A percentile compares a stretch with the other conserved stretches of the same genome.
Evolutionary conservation across 140 eudicot genomes (phyloP).

Genomic region (Bidens hawaiensis): DNA sequence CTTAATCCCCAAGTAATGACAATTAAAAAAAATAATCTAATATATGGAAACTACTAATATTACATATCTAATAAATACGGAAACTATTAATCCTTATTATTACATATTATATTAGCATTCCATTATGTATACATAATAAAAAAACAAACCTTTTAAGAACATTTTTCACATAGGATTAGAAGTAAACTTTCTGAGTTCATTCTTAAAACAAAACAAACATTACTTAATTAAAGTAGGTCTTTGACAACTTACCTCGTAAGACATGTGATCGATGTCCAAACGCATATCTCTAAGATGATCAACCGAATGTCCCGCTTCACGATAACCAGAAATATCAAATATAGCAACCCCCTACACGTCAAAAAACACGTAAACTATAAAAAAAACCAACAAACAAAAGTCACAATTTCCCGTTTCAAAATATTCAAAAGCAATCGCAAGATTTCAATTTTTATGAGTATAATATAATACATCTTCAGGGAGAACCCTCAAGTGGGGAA

Average conservation of each 20-base stretch:
- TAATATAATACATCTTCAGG: constrained; percentile 65
- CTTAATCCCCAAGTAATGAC: not conserved
- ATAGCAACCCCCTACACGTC: constrained; percentile 71
- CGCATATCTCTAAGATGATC: constrained; percentile 97
- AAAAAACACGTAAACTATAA: constrained; percentile 4
- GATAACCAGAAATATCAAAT: constrained; percentile 60
- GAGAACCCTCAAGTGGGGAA: constrained; percentile 76
- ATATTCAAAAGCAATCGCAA: constrained; percentile 4
- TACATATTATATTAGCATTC: too few species aligned
- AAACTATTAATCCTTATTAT: too few species aligned
- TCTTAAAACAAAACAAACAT: not conserved
- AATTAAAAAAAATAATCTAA: not conserved
- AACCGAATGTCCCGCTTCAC: constrained; percentile 53
- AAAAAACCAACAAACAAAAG: not conserved
- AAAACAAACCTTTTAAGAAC: too few species aligned
- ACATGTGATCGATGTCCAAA: constrained; percentile 93
- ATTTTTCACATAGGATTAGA: too few species aligned
- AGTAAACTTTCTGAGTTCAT: constrained; percentile 1
- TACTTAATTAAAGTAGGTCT: not conserved
- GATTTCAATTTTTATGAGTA: not conserved
- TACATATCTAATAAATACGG: not conserved
- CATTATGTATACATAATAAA: too few species aligned
- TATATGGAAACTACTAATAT: too few species aligned
- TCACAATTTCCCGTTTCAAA: not conserved
- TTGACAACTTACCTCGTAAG: constrained; percentile 75